A percentile compares a stretch with the other conserved stretches of the same genome.
These are phyloP conservation scores for Suhomyces sp. DNA, from an alignment of 805 yeast genomes.

Conservation along the genomic window DNA sequence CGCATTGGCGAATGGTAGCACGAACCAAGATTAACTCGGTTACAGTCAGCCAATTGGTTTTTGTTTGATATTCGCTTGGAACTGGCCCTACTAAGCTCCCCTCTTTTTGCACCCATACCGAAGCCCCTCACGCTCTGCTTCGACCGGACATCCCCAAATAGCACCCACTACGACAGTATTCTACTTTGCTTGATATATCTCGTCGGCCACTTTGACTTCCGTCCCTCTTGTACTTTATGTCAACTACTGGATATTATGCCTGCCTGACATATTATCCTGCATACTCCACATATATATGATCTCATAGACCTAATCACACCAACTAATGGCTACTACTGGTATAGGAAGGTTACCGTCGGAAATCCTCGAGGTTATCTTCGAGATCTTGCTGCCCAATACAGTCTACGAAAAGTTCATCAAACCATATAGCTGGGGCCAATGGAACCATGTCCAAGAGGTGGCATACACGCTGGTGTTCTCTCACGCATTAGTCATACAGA, in stretches of 20 bases:
- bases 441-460: constrained; percentile 4
- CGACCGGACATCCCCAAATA: neutral
- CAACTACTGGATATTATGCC: neutral
- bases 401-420: constrained; percentile 11
- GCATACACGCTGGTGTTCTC: constrained; percentile 7
- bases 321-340: neutral
- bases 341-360: constrained; percentile 10
- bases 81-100: neutral
- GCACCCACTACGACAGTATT: neutral
- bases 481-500: constrained; percentile 4
- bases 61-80: neutral
- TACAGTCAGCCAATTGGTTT: too few relatives aligned
- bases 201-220: neutral
- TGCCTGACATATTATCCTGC: neutral
- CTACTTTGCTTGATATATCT: neutral
- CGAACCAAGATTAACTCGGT: too few relatives aligned
- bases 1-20: neutral
- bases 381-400: constrained; percentile 3
- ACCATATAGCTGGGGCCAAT: constrained; percentile 2
- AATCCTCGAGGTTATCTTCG: constrained; percentile 6
- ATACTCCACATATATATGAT: neutral
- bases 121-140: neutral
- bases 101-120: neutral
- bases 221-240: neutral
- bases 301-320: neutral